These are phyloP conservation scores for Aspergillus eucalypticola DNA, from an alignment of 2,329 filamentous ascomycete species.

Conservation along the genomic window DNA sequence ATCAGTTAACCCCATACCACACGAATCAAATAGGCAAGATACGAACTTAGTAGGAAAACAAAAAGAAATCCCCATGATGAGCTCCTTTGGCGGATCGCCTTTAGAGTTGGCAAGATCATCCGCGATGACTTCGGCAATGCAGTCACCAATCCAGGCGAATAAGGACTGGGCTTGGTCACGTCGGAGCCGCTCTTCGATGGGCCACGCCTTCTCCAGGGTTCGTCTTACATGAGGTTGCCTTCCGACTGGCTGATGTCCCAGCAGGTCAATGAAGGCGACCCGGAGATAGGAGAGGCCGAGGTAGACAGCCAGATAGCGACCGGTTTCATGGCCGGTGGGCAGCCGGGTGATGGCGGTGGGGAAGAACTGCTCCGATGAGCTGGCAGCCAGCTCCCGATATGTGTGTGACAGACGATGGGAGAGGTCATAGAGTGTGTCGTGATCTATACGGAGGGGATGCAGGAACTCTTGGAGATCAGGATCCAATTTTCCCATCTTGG, in stretches of 20 bases:
- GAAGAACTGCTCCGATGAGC: constrained; percentile 44
- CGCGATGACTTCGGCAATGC: constrained; percentile 70
- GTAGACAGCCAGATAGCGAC: constrained; percentile 55
- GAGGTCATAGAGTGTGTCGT: constrained; percentile 35
- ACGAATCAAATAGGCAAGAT: too few relatives aligned
- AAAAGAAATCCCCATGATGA: constrained; percentile 45
- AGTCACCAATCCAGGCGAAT: constrained; percentile 73
- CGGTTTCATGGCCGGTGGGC: constrained; percentile 52
- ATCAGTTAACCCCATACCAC: neutral
- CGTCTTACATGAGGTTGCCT: constrained; percentile 55
- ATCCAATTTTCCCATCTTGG: neutral
- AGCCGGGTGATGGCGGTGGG: constrained; percentile 44
- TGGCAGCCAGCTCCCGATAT: constrained; percentile 39
- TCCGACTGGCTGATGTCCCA: constrained; percentile 38
- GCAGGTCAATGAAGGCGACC: constrained; percentile 54
- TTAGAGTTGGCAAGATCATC: constrained; percentile 43
- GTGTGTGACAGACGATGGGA: constrained; percentile 39
- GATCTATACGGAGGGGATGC: constrained; percentile 32
- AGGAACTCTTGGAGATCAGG: constrained; percentile 25
- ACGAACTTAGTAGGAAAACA: constrained; percentile 46
- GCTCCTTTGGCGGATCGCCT: constrained; percentile 32
- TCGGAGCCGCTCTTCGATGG: constrained; percentile 72
- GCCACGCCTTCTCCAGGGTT: constrained; percentile 70
- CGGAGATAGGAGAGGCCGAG: constrained; percentile 54
- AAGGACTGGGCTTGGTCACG: constrained; percentile 68